phyloP scores from a whole-genome alignment of 225 moss, liverwort and hornwort genomes.

The Antitrichia curtipendula region DNA sequence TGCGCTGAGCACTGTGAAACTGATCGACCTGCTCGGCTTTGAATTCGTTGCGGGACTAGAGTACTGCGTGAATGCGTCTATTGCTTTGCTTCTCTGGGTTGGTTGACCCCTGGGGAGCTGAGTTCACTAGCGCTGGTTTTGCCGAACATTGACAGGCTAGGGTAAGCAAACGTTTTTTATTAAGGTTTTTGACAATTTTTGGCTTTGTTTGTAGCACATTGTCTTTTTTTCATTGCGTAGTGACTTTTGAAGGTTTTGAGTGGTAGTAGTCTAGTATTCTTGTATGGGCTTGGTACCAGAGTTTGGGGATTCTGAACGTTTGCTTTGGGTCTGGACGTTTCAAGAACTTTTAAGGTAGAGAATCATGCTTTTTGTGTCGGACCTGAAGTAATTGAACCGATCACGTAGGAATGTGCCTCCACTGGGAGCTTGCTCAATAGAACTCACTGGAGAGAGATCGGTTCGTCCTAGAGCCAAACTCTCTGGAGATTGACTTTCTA shows the following conservation, averaged over 20 bases:
- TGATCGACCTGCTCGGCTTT: not conserved
- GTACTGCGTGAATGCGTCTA: not conserved
- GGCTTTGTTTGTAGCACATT: not conserved
- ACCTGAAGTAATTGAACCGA: not conserved
- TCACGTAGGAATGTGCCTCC: not conserved
- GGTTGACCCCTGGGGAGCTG: not conserved
- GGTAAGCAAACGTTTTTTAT: not conserved
- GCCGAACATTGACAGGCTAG: not conserved
- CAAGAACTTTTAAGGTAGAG: not conserved
- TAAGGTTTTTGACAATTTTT: not conserved
- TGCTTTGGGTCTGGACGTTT: not conserved
- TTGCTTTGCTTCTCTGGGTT: not conserved
- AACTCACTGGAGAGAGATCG: not conserved
- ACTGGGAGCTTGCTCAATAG: not conserved
- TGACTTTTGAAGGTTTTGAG: not conserved
- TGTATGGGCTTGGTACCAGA: not conserved
- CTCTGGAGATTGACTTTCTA: not conserved
- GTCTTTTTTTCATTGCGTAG: not conserved
- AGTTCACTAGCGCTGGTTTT: not conserved
- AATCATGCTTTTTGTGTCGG: not conserved
- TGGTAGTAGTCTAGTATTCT: not conserved
- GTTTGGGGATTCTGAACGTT: not conserved
- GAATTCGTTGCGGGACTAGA: too few relatives aligned
- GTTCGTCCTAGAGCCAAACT: not conserved
- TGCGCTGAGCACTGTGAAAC: not conserved